Conservation (phyloP, 306 rosid genomes). For the Sechiopsis laciniata region DNA sequence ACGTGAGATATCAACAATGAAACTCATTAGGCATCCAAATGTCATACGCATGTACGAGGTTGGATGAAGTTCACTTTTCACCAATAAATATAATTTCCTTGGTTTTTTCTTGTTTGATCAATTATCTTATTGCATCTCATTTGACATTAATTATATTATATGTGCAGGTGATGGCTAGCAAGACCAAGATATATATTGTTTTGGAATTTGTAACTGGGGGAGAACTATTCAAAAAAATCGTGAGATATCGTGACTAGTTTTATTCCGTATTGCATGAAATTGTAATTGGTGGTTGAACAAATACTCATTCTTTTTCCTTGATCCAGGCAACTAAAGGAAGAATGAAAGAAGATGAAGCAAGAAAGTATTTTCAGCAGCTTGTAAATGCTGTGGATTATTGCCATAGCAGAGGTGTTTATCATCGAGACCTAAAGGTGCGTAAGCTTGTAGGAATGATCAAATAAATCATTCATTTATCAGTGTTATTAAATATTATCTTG, state of each 20-base stretch:
- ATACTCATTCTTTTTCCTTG: background rate
- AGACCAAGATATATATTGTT: constrained; percentile 83
- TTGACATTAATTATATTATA: constrained; percentile 29
- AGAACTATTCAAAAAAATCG: constrained; percentile 87
- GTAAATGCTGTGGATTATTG: constrained; percentile 89
- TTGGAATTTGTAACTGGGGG: constrained; percentile 92
- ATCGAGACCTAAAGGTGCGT: constrained; percentile 78
- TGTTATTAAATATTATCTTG: background rate
- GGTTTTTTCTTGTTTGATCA: constrained; percentile 11
- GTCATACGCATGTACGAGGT: constrained; percentile 94
- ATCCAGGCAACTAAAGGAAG: constrained; percentile 73
- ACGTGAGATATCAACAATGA: constrained; percentile 95
- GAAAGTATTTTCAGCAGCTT: constrained; percentile 91
- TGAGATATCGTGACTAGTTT: constrained; percentile 33
- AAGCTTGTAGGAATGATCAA: background rate
- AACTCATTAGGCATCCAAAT: constrained; percentile 82
- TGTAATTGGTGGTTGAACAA: background rate
- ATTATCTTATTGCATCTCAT: constrained; percentile 17
- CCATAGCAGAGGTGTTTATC: constrained; percentile 93
- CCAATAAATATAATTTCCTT: background rate
- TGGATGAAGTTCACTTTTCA: constrained; percentile 24
- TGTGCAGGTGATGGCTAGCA: constrained; percentile 93
- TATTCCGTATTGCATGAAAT: background rate
- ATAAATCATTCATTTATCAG: background rate
- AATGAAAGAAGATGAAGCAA: constrained; percentile 89